Percentiles rank a stretch among this genome's conserved stretches.
Evolutionary conservation across 2,329 filamentous ascomycete genomes (phyloP).

Genomic region (Phialocephala subalpina): DNA sequence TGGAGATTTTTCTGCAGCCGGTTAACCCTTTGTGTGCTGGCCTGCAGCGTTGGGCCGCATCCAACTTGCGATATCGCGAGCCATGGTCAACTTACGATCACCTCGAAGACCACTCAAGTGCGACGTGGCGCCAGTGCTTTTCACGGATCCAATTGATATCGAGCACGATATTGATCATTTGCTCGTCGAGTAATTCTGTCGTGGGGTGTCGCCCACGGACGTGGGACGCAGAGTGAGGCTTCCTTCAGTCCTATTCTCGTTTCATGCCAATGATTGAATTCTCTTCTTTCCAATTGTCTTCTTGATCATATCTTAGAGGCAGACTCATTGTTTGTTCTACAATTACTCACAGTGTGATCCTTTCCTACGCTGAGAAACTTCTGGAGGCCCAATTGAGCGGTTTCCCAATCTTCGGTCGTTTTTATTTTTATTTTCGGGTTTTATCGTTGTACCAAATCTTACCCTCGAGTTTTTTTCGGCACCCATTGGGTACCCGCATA

Average conservation of each 20-base stretch:
- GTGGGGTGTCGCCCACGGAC: constrained; percentile 35
- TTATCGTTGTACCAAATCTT: constrained; percentile 3
- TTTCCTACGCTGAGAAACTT: constrained; percentile 2
- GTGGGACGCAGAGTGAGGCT: constrained; percentile 22
- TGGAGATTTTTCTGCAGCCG: constrained; percentile 30
- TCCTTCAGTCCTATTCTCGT: constrained; percentile 27
- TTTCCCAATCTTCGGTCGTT: constrained; percentile 18
- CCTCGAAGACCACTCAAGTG: constrained; percentile 31
- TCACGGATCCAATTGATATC: constrained; percentile 37
- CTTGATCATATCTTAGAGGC: constrained; percentile 18
- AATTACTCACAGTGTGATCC: constrained; percentile 12
- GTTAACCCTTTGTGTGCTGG: constrained; percentile 35
- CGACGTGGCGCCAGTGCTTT: constrained; percentile 43
- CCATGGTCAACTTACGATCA: constrained; percentile 29
- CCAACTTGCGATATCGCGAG: constrained; percentile 37
- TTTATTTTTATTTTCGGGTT: constrained; percentile 15
- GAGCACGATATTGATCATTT: constrained; percentile 43
- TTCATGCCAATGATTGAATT: constrained; percentile 7
- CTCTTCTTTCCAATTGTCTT: constrained; percentile 23
- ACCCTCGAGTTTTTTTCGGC: constrained; percentile 18
- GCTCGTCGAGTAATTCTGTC: constrained; percentile 36
- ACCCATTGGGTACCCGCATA: constrained; percentile 40
- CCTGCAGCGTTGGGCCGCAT: constrained; percentile 43
- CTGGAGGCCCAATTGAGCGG: constrained; percentile 7
- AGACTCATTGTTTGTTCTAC: constrained; percentile 14